Percentiles rank a stretch among this genome's conserved stretches.
Evolutionary conservation across 2,329 filamentous ascomycete genomes (phyloP).

Genomic region (Cyphellophora attinorum): DNA sequence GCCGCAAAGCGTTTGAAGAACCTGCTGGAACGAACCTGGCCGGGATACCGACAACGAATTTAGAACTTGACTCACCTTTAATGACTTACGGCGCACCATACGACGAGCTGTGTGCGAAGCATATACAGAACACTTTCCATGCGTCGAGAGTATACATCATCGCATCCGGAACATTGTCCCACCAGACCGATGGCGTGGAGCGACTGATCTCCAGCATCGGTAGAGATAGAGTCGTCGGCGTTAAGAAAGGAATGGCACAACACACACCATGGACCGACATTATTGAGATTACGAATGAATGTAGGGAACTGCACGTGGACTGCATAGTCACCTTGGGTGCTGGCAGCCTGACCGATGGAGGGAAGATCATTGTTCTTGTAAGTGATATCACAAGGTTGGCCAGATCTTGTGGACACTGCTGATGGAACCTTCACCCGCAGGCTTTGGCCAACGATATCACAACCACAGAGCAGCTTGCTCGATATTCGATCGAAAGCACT

Average conservation of each 20-base stretch:
- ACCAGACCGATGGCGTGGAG: conserved; percentile 36
- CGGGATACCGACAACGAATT: too few species aligned
- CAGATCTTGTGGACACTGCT: too few species aligned
- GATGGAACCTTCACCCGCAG: too few species aligned
- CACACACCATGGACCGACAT: conserved; percentile 48
- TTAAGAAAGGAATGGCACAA: conserved; percentile 41
- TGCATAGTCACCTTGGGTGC: conserved; percentile 46
- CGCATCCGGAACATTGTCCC: conserved; percentile 39
- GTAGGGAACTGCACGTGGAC: conserved; percentile 24
- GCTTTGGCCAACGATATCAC: too few species aligned
- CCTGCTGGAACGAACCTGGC: too few species aligned
- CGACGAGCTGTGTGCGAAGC: conserved; percentile 33
- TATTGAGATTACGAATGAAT: conserved; percentile 30
- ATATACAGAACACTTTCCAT: conserved; percentile 35
- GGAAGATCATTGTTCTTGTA: conserved; percentile 49
- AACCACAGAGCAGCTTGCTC: too few species aligned
- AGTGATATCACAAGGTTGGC: too few species aligned
- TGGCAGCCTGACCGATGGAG: conserved; percentile 46
- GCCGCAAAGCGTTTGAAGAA: too few species aligned
- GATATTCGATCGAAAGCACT: too few species aligned
- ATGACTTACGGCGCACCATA: conserved; percentile 42
- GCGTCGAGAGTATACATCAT: conserved; percentile 42
- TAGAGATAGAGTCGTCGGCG: conserved; percentile 32
- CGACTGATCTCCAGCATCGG: conserved; percentile 31
- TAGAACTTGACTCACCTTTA: too few species aligned